Base-by-base conservation (phyloP, 768 basidiomycete genomes). In the Crucibulum laeve region DNA sequence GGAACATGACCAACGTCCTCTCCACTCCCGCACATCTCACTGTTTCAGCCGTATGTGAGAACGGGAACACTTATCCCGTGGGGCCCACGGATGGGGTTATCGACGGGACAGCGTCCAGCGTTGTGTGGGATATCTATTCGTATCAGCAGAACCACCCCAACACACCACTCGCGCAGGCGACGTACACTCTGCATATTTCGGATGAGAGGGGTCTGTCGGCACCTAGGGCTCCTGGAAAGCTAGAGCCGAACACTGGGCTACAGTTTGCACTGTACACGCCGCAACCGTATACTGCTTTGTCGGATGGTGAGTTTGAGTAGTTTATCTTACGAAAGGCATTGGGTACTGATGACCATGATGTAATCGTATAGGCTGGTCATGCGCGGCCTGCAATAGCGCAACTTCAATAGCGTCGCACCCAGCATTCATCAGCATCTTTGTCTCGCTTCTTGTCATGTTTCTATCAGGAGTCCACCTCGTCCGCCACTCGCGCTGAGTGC, bases 1-100 rank as follows among this genome's bases (percentile, higher is more conserved):
- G 92, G 94, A 91, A 91, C 64, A 77, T 91, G 55, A 90, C 89
- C 13, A 72, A 73, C 45, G 68, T 97, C 32, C 65, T 85, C 51
- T 76, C 70, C 32, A 82, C 77, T 0, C 92, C 92, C 0, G 77
- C 80, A 3, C 71, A 72, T 51, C 75, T 95, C 47, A 94, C 92
- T 11, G 73, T 95, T 48, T 79, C 80, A 28, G 92, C 92, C 22
- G 73, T 84, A 34, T 87, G 87, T 62, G 81, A 82, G 11, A 93
- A 94, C 57, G 88, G 88, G 2, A 89, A 88, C 63, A 93, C 91
- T 1, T 97, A 91, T 60, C 79, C 89, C 13, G 87, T 95, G 6
- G 91, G 89, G 2, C 84, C 87, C 0, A 79, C 84, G 4, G 70
- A 84, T 53, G 84, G 87, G 2, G 63, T 82, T 22, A 77, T 92